phyloP scores from a whole-genome alignment of 106 monocot genomes.

The Dactylorhiza incarnata region DNA sequence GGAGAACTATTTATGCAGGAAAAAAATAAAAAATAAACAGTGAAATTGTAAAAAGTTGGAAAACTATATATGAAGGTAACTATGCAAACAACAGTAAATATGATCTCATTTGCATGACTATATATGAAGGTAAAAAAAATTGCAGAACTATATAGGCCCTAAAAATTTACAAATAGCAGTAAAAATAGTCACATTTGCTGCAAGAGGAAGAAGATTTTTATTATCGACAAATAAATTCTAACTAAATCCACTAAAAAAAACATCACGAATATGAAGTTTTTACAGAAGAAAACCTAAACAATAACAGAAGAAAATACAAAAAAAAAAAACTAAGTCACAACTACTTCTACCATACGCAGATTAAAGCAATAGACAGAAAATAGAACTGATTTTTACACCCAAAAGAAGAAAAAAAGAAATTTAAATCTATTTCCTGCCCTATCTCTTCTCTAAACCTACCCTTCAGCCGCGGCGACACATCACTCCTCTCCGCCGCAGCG shows the following conservation, averaged over 20 bases:
- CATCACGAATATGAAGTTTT: neutral
- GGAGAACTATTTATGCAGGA: neutral
- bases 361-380: neutral
- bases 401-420: neutral
- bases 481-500: neutral
- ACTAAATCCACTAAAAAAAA: neutral
- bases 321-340: neutral
- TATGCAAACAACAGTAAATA: too few relatives aligned
- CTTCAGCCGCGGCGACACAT: neutral
- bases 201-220: neutral
- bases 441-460: neutral
- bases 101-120: too few relatives aligned
- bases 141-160: too few relatives aligned
- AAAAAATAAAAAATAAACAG: too few relatives aligned
- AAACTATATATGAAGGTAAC: too few relatives aligned
- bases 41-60: too few relatives aligned
- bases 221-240: neutral
- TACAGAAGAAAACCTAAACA: slow-evolving; percentile 3
- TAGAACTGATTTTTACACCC: too few relatives aligned
- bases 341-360: neutral
- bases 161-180: too few relatives aligned
- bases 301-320: neutral
- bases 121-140: too few relatives aligned
- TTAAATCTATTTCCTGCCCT: neutral
- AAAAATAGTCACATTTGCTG: too few relatives aligned